phyloP scores from a whole-genome alignment of 805 yeast genomes.

The Zygotorulaspora chibaensis region DNA sequence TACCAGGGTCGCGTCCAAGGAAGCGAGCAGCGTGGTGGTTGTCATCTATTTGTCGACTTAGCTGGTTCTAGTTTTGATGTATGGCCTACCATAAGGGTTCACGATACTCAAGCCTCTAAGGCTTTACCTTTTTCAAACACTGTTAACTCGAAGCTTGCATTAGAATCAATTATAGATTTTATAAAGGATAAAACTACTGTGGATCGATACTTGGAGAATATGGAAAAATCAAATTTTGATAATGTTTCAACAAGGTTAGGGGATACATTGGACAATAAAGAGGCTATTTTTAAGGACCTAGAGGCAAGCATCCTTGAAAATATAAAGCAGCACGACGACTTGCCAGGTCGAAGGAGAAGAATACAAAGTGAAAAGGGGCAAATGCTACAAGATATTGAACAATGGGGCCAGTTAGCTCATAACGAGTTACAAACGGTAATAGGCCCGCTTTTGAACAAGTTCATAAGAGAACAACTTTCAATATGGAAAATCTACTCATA shows the following conservation, averaged over 20 bases:
- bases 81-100: constrained; percentile 12
- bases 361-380: constrained; percentile 13
- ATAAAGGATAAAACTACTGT: constrained; percentile 31
- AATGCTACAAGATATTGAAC: constrained; percentile 20
- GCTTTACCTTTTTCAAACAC: constrained; percentile 16
- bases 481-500: constrained; percentile 34
- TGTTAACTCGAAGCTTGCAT: constrained; percentile 24
- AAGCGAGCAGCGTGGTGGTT: constrained; percentile 20
- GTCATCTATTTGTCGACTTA: constrained; percentile 31
- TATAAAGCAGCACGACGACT: constrained; percentile 14
- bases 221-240: constrained; percentile 24
- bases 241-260: constrained; percentile 14
- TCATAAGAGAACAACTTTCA: constrained; percentile 26
- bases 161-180: constrained; percentile 22
- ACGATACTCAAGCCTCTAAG: background rate
- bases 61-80: constrained; percentile 5
- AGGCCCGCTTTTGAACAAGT: constrained; percentile 26
- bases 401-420: constrained; percentile 33
- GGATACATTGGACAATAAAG: constrained; percentile 15
- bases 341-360: constrained; percentile 19
- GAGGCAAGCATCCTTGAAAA: constrained; percentile 13
- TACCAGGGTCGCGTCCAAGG: constrained; percentile 2
- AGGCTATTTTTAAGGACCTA: constrained; percentile 13
- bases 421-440: constrained; percentile 29
- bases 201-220: constrained; percentile 22